Evolutionary conservation across 176 grass and related monocot species (phyloP).

Genomic region (Juncus effusus): DNA sequence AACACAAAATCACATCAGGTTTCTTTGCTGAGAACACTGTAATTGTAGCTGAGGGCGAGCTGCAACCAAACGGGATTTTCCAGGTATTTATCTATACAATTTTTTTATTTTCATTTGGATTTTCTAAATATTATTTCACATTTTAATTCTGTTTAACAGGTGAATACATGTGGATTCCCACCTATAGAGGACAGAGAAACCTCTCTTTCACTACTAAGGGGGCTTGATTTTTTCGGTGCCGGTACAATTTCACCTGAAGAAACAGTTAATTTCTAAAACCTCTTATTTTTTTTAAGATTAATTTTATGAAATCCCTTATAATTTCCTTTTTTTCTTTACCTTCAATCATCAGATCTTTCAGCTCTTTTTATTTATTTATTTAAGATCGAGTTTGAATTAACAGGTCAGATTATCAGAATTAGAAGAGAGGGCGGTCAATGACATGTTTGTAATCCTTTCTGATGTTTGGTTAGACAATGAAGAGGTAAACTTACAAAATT

Average conservation of each 20-base stretch:
- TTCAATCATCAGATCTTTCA: no score
- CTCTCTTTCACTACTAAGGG: slow-evolving; percentile 68
- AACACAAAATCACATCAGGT: slow-evolving; percentile 93
- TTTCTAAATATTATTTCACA: not conserved
- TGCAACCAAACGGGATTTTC: slow-evolving; percentile 80
- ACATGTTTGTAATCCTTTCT: slow-evolving; percentile 95
- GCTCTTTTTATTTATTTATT: no score
- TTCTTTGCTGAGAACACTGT: slow-evolving; percentile 90
- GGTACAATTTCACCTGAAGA: slow-evolving; percentile 76
- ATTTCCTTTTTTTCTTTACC: no score
- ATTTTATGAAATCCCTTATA: no score
- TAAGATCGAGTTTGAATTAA: slow-evolving; percentile 1
- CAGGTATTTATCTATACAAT: slow-evolving; percentile 42
- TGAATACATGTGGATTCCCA: slow-evolving; percentile 97
- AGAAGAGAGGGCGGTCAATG: slow-evolving; percentile 81
- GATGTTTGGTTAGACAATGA: slow-evolving; percentile 89
- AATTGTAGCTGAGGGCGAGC: slow-evolving; percentile 81
- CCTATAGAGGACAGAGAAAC: slow-evolving; percentile 80
- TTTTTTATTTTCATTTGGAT: not conserved
- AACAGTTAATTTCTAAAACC: slow-evolving; percentile 43
- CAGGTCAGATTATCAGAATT: slow-evolving; percentile 63
- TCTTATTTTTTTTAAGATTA: not conserved
- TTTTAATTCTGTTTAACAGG: slow-evolving; percentile 38
- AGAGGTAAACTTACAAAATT: slow-evolving; percentile 52
- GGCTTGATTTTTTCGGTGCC: slow-evolving; percentile 93